Conservation (phyloP, 2,329 filamentous ascomycete genomes). For the Tympanopsis confertula region DNA sequence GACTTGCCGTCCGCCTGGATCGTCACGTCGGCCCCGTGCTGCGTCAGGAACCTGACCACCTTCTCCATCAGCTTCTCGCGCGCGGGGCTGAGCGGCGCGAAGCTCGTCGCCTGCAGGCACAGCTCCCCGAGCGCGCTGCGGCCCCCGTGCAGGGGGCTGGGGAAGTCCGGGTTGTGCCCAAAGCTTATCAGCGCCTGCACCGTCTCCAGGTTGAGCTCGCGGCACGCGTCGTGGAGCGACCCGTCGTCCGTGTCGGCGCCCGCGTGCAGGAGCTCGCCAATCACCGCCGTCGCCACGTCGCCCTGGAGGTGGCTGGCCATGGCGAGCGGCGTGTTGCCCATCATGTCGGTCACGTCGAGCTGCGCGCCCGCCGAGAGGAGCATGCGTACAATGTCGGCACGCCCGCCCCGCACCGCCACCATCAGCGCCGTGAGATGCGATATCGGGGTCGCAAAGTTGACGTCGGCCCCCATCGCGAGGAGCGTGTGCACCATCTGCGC, state of each 20-base stretch:
- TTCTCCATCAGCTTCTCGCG: slow-evolving; percentile 43
- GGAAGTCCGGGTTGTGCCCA: slow-evolving; percentile 53
- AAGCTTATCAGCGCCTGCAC: slow-evolving; percentile 44
- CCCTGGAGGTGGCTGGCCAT: slow-evolving; percentile 45
- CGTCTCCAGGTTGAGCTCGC: slow-evolving; percentile 42
- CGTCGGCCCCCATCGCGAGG: slow-evolving; percentile 40
- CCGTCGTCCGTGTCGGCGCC: slow-evolving; percentile 51
- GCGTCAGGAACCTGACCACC: slow-evolving; percentile 42
- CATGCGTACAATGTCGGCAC: slow-evolving; percentile 42
- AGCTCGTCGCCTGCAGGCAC: slow-evolving; percentile 41
- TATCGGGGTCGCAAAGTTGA: slow-evolving; percentile 38
- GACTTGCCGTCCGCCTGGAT: slow-evolving; percentile 46
- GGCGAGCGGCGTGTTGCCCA: slow-evolving; percentile 45
- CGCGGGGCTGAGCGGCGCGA: slow-evolving; percentile 27
- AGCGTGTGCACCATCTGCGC: slow-evolving; percentile 43
- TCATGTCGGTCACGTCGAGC: slow-evolving; percentile 42
- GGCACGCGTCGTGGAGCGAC: slow-evolving; percentile 53
- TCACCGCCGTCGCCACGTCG: slow-evolving; percentile 37
- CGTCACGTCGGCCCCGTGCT: slow-evolving; percentile 41
- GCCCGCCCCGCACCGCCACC: slow-evolving; percentile 41
- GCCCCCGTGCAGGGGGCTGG: slow-evolving; percentile 48
- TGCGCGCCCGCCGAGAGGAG: slow-evolving; percentile 48
- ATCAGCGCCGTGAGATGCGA: slow-evolving; percentile 46
- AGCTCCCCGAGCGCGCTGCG: slow-evolving; percentile 53
- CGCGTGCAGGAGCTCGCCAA: slow-evolving; percentile 40